Evolutionary conservation across 2,329 filamentous ascomycete genomes (phyloP).

Genomic region (Sporothrix humicola): DNA sequence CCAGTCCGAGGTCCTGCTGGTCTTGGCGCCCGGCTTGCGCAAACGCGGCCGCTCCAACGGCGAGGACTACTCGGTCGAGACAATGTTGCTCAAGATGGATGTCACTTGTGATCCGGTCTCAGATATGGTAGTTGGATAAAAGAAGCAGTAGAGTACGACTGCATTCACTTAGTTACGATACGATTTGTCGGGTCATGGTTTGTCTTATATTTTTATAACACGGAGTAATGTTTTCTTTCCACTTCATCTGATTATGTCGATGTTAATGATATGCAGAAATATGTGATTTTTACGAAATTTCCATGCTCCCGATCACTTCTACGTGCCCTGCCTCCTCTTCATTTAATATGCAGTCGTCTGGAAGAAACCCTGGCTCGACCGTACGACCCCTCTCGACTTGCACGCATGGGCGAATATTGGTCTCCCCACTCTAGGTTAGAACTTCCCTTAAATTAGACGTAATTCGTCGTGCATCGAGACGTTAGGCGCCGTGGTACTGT

Average conservation of each 20-base stretch:
- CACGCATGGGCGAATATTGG: no score
- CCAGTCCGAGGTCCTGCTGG: slow-evolving; percentile 27
- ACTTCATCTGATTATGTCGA: not conserved
- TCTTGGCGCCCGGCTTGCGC: slow-evolving; percentile 25
- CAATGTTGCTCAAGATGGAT: slow-evolving; percentile 34
- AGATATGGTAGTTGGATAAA: slow-evolving; percentile 25
- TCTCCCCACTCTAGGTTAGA: no score
- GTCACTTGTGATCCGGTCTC: slow-evolving; percentile 32
- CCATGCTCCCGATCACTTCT: not conserved
- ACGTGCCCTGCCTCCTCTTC: not conserved
- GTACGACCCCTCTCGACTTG: not conserved
- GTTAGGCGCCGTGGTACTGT: no score
- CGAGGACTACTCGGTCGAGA: slow-evolving; percentile 31
- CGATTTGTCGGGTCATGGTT: no score
- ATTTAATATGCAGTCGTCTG: not conserved
- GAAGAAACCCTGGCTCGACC: not conserved
- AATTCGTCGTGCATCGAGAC: no score
- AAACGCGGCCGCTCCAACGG: slow-evolving; percentile 34
- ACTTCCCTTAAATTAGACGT: no score
- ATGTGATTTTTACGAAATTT: no score
- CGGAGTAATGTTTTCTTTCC: not conserved
- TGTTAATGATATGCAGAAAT: not conserved
- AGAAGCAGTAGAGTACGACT: no score
- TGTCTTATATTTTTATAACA: not conserved
- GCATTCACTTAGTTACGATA: no score